Evolutionary conservation across 2,329 filamentous ascomycete genomes (phyloP).

Genomic region (Amylocarpus encephaloides): DNA sequence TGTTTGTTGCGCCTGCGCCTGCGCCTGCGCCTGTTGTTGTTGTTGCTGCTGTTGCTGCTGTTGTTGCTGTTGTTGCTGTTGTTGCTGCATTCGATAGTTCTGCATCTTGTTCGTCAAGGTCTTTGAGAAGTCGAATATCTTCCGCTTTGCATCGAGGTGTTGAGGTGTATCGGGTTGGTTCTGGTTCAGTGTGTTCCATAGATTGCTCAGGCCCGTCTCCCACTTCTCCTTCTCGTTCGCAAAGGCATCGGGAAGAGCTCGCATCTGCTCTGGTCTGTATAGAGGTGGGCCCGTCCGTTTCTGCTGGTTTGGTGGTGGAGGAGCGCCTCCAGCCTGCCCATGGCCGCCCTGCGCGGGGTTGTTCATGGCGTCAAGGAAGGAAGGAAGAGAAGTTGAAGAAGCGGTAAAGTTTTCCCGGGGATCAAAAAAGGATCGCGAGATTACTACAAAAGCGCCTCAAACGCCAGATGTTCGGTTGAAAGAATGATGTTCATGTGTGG

Average conservation of each 20-base stretch:
- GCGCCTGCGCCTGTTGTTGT: no score
- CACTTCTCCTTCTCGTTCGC: slow-evolving; percentile 53
- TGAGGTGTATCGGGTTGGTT: slow-evolving; percentile 42
- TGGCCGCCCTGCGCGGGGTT: slow-evolving; percentile 22
- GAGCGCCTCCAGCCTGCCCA: slow-evolving; percentile 18
- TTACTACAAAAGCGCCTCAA: background rate
- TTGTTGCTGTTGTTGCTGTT: no score
- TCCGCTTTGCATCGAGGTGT: slow-evolving; percentile 47
- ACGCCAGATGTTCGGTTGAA: background rate
- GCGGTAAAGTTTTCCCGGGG: background rate
- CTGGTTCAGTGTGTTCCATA: slow-evolving; percentile 48
- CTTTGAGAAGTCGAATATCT: slow-evolving; percentile 54
- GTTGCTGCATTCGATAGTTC: slow-evolving; percentile 18
- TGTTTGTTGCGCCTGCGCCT: no score
- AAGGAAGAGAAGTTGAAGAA: no score
- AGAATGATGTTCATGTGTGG: background rate
- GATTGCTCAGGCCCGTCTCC: slow-evolving; percentile 46
- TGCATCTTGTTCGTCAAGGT: slow-evolving; percentile 50
- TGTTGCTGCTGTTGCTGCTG: no score
- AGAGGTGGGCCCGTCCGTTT: slow-evolving; percentile 18
- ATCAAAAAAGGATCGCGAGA: background rate
- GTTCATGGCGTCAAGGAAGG: slow-evolving; percentile 20
- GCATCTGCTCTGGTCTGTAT: slow-evolving; percentile 31
- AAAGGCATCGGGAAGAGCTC: slow-evolving; percentile 32
- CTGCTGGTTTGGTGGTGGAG: slow-evolving; percentile 19